Evolutionary conservation across 805 yeast species (phyloP).

Genomic region (Torulaspora quercuum): DNA sequence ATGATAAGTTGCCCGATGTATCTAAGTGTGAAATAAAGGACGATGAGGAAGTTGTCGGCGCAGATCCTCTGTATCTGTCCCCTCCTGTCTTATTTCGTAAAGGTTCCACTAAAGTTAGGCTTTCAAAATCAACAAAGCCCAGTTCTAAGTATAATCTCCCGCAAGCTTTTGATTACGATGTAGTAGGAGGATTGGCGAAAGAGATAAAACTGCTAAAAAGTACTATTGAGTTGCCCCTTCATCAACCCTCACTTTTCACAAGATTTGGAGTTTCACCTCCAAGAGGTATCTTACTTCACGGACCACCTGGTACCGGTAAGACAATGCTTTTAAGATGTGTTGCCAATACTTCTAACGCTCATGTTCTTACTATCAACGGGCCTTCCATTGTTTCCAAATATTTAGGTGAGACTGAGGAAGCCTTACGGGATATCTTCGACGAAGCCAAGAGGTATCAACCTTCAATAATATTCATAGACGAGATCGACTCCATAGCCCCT

Average conservation of each 20-base stretch:
- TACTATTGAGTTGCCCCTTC: conserved; percentile 75
- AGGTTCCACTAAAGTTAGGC: conserved; percentile 32
- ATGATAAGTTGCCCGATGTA: conserved; percentile 40
- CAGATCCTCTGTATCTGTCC: conserved; percentile 35
- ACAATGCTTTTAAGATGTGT: conserved; percentile 82
- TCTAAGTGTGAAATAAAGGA: conserved; percentile 37
- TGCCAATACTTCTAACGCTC: conserved; percentile 76
- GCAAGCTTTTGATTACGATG: conserved; percentile 43
- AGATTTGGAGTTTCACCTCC: conserved; percentile 92
- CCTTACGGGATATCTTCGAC: conserved; percentile 72
- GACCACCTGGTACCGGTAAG: conserved; percentile 97
- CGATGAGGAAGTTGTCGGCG: conserved; percentile 12
- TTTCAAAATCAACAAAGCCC: conserved; percentile 27
- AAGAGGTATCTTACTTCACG: conserved; percentile 87
- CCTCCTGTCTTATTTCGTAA: conserved; percentile 48
- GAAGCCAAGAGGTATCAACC: conserved; percentile 90
- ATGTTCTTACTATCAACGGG: conserved; percentile 80
- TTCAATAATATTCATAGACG: conserved; percentile 83
- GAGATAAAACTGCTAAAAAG: conserved; percentile 61
- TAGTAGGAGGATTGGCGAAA: conserved; percentile 73
- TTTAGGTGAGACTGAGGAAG: conserved; percentile 88
- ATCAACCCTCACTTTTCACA: conserved; percentile 69
- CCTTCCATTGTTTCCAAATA: conserved; percentile 91
- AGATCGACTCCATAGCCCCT: conserved; percentile 89
- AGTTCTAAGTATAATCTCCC: conserved; percentile 45